Conservation (phyloP, 202 grass and related monocot species). For the Zoysia matrella region DNA sequence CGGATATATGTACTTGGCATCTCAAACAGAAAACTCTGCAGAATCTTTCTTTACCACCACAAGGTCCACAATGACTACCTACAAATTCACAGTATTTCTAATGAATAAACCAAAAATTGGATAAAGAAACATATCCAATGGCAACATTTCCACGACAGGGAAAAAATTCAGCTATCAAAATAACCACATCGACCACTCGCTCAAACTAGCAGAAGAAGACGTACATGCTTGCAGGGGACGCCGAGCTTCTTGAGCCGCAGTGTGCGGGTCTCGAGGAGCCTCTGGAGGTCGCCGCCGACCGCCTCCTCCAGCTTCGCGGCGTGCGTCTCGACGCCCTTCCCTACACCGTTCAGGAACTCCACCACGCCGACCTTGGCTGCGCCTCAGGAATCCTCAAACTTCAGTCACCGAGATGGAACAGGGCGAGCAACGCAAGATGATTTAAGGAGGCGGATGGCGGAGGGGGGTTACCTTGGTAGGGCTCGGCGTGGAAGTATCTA, state of each 20-base stretch:
- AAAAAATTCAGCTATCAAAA: too few species aligned
- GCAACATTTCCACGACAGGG: background rate
- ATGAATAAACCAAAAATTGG: background rate
- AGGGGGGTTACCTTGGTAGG: slow-evolving; percentile 52
- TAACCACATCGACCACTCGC: too few species aligned
- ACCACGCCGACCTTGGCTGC: slow-evolving; percentile 83
- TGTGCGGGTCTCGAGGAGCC: slow-evolving; percentile 75
- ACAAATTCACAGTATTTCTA: background rate
- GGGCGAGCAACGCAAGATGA: background rate
- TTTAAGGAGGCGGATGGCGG: background rate
- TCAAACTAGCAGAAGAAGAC: slow-evolving; percentile 7
- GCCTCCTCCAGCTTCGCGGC: slow-evolving; percentile 73
- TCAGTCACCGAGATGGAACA: background rate
- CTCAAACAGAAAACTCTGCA: too few species aligned
- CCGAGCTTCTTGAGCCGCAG: slow-evolving; percentile 87
- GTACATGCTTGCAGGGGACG: slow-evolving; percentile 79
- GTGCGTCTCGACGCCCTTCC: slow-evolving; percentile 75
- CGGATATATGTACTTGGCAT: too few species aligned
- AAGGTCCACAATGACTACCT: background rate
- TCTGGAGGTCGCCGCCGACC: slow-evolving; percentile 67
- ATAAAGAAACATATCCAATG: slow-evolving; percentile 5
- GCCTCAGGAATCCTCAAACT: background rate
- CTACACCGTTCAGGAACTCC: slow-evolving; percentile 79
- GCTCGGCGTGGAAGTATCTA: slow-evolving; percentile 42
- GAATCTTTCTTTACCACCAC: too few species aligned